Base-by-base conservation (phyloP, 2,329 filamentous ascomycete genomes). In the Zymoseptoria passerinii region DNA sequence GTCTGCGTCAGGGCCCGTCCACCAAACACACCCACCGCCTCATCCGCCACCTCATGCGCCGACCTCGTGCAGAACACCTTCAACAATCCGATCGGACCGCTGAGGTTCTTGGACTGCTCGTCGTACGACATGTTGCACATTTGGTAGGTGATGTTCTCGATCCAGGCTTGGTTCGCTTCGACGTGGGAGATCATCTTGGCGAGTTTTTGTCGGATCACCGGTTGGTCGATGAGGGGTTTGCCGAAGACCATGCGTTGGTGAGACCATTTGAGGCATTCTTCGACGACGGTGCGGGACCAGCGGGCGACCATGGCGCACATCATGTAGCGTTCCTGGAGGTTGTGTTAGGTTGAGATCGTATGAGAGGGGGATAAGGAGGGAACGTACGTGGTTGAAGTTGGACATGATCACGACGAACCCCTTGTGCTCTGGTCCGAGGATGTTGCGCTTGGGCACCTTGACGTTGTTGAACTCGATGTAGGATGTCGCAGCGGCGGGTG, bases 181-280 rank as follows among this genome's bases (percentile, higher is more conserved):
- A 85, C 82, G 53, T 88, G 83, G 4, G 88, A 83, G 65, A 95
- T 94, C 89, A 95, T 94, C 71, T 89, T 89, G 61, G 90, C 90
- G 58, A 95, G 83, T 29, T 66, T 64, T 8, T 52, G 48, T 19
- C 64, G 62, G 29, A 66, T 64, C 19, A 66, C 64, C 7, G 64
- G 64, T 53, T 95, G 89, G 68, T 90, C 85, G 64, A 92, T 87
- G 48, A 95, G 80, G 28, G 85, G 85, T 78, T 92, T 92, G 70
- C 84, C 84, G 71, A 94, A 94, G 64, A 95, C 89, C 27, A 91
- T 79, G 53, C 90, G 85, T 75, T 95, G 91, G 76, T 94, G 90
- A 29, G 85, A 81, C 90, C 91, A 96, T 73, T 94, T 94, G 63
- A 95, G 77, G 67, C 85, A 92, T 71, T 95, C 90, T 72, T 95